Conservation (phyloP, 78 protist genomes). For the Speleostelium caveatum region DNA sequence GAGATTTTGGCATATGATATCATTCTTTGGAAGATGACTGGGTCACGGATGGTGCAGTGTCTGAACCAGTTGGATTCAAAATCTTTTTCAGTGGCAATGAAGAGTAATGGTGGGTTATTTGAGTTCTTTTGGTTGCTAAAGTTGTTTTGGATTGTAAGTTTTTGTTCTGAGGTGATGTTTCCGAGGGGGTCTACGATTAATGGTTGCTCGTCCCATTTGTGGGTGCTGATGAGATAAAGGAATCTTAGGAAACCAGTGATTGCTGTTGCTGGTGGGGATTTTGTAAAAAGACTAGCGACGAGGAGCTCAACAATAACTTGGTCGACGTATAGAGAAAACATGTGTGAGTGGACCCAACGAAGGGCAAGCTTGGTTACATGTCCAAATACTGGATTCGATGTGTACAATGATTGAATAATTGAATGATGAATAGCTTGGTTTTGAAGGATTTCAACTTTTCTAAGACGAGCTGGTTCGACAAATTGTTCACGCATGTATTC, state of each 20-base stretch:
- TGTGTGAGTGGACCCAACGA: slow-evolving; percentile 57
- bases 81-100: slow-evolving; percentile 69
- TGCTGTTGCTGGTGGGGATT: slow-evolving; percentile 4
- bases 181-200: slow-evolving; percentile 19
- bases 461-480: background rate
- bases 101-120: slow-evolving; percentile 31
- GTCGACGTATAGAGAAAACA: slow-evolving; percentile 8
- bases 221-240: slow-evolving; percentile 18
- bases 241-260: slow-evolving; percentile 54
- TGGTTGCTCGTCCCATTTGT: slow-evolving; percentile 32
- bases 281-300: slow-evolving; percentile 11
- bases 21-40: background rate
- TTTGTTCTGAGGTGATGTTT: background rate
- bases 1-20: slow-evolving; percentile 24
- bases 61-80: slow-evolving; percentile 16
- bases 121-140: slow-evolving; percentile 29
- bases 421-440: slow-evolving; percentile 15
- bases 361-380: slow-evolving; percentile 24
- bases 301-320: slow-evolving; percentile 33
- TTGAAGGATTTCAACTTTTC: background rate
- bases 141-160: background rate
- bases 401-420: slow-evolving; percentile 50
- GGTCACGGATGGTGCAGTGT: background rate
- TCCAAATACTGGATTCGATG: slow-evolving; percentile 22
- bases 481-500: slow-evolving; percentile 38